These are phyloP conservation scores for Solanum corneliomulleri DNA, from an alignment of 257 asterid species.

Conservation along the genomic window DNA sequence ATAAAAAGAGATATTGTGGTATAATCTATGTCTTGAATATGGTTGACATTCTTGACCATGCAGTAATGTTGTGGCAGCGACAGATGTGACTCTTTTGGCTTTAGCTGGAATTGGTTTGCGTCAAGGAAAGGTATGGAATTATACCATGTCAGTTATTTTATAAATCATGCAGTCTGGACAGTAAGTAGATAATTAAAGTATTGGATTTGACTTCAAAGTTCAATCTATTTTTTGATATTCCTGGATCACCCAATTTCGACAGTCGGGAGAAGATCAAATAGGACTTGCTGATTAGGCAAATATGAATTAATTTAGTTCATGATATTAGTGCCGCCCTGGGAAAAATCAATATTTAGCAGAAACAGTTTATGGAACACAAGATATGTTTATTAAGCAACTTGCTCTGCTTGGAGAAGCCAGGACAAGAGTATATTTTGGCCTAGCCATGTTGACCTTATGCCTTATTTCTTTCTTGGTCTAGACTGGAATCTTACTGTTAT, in stretches of 20 bases:
- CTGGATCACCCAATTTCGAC: neutral
- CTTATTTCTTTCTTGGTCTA: neutral
- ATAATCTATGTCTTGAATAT: constrained; percentile 8
- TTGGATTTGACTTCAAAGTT: neutral
- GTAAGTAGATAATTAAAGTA: neutral
- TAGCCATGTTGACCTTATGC: neutral
- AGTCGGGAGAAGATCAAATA: neutral
- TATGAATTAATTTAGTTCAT: neutral
- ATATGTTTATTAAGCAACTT: neutral
- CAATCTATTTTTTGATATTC: neutral
- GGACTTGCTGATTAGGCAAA: neutral
- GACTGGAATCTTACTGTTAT: neutral
- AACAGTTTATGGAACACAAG: neutral
- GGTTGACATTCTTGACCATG: constrained; percentile 32
- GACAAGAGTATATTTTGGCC: neutral
- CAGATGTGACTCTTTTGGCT: constrained; percentile 88
- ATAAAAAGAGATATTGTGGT: neutral
- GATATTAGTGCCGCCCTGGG: neutral
- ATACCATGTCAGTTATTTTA: neutral
- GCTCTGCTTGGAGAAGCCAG: neutral
- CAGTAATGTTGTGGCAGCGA: constrained; percentile 97
- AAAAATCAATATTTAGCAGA: neutral
- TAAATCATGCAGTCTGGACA: neutral
- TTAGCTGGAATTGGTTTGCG: constrained; percentile 96
- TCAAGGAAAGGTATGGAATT: constrained; percentile 55